Evolutionary conservation across 1,284 basidiomycete species (phyloP).

Genomic region (Chalciporus piperatoides): DNA sequence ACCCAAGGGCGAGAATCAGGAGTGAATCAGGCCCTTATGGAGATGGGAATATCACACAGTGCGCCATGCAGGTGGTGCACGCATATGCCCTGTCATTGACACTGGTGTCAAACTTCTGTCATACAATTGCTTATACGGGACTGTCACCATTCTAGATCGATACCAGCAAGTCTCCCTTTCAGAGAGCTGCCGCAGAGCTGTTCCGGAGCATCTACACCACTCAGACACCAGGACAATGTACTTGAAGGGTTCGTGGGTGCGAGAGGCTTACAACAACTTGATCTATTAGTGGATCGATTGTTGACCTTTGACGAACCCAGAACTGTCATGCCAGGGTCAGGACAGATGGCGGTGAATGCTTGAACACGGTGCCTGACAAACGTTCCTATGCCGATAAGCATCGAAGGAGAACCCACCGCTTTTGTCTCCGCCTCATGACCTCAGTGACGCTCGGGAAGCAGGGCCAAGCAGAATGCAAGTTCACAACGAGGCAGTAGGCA

Average conservation of each 20-base stretch:
- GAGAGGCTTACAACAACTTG: background rate
- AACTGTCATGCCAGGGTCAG: background rate
- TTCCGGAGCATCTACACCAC: no score
- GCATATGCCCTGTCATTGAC: slow-evolving; percentile 1
- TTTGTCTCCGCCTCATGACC: background rate
- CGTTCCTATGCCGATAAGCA: background rate
- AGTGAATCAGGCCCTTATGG: background rate
- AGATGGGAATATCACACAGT: slow-evolving; percentile 3
- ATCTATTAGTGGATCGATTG: background rate
- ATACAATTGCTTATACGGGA: background rate
- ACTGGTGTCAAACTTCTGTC: slow-evolving; percentile 17
- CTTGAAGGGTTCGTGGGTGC: background rate
- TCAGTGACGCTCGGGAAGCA: background rate
- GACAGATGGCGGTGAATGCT: background rate
- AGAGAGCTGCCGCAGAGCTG: no score
- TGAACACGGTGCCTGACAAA: background rate
- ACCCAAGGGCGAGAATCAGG: slow-evolving; percentile 2
- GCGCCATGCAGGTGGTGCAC: background rate
- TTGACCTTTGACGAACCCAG: background rate
- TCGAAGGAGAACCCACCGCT: background rate
- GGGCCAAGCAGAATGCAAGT: background rate
- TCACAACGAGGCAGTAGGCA: background rate
- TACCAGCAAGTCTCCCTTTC: background rate
- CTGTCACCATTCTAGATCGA: background rate
- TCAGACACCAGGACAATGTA: background rate